Base-by-base conservation (phyloP, 1,284 basidiomycete genomes). In the Phellopilus nigrolimitatus region DNA sequence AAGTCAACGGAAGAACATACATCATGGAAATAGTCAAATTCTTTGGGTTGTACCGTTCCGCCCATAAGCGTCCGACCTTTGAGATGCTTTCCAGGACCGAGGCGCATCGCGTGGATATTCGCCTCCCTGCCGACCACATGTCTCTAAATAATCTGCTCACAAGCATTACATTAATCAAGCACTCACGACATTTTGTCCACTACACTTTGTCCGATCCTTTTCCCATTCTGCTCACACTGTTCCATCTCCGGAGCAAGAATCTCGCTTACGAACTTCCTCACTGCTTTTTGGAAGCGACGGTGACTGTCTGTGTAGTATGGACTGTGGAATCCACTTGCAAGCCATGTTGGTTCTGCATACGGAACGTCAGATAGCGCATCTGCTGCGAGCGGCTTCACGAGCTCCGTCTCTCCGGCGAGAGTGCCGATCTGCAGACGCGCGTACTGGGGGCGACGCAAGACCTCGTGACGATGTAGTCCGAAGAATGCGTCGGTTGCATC, bases 401-500 rank as follows among this genome's bases (percentile, higher is more conserved):
- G 68, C 61, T 82, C 72, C 55, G 79, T 71, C 63, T 89, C 77
- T n/a, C 84, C 89, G 25, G 72, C 66, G 48, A 97, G 75, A 40
- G 72, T 80, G 24, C 91, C 92, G 51, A 95, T 87, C 60, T 85
- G 82, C n/a, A 93, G 76, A 10, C 89, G 80, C 6, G 78, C 74
- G 61, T 93, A 94, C 64, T 91, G 87, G 0, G 90, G 87, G 53
- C 84, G 84, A 28, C 80, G 71, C 10, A 97, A 78, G 19, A 97
- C 84, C 62, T 97, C 92, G 42, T 88, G 82, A 21, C 92, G 78
- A 66, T 97, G 94, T 47, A 97, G 77, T n/a, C 89, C 85, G 59
- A 89, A 97, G 78, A 97, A 97, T 0, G 78, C 78, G 28, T 91
- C 74, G 1, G 94, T 95, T 0, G 91, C 90, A 60, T 97, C 94